A percentile compares a stretch with the other conserved stretches of the same genome.
phyloP scores from a whole-genome alignment of 345 rosid genomes.

The Citrus unshiu region DNA sequence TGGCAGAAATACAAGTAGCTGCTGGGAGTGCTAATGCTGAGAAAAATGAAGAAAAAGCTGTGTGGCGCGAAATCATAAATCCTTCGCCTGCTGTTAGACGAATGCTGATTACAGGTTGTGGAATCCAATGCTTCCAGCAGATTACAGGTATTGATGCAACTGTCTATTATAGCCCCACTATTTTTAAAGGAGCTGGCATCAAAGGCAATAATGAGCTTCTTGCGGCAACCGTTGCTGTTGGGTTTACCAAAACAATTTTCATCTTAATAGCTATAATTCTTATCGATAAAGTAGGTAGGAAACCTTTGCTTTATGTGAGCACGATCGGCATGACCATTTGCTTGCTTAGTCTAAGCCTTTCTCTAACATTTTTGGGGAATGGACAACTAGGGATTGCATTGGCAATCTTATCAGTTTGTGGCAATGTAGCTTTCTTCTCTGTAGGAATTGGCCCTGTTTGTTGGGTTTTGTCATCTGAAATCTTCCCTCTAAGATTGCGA shows the following conservation, averaged over 20 bases:
- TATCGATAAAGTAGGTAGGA: slow-evolving; percentile 58
- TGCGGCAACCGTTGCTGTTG: slow-evolving; percentile 69
- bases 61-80: slow-evolving; percentile 46
- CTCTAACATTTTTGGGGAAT: slow-evolving; percentile 32
- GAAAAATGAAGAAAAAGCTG: slow-evolving; percentile 32
- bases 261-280: slow-evolving; percentile 54
- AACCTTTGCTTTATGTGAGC: slow-evolving; percentile 59
- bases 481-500: slow-evolving; percentile 59
- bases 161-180: slow-evolving; percentile 69
- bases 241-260: slow-evolving; percentile 54
- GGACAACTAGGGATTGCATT: slow-evolving; percentile 34
- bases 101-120: slow-evolving; percentile 57
- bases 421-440: slow-evolving; percentile 64
- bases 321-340: slow-evolving; percentile 64
- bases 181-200: slow-evolving; percentile 52
- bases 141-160: slow-evolving; percentile 64
- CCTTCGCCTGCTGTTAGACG: slow-evolving; percentile 45
- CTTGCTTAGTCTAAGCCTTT: slow-evolving; percentile 40
- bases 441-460: slow-evolving; percentile 62
- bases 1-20: slow-evolving; percentile 48
- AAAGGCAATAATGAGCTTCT: slow-evolving; percentile 38
- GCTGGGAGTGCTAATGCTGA: slow-evolving; percentile 30
- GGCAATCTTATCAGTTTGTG: slow-evolving; percentile 43
- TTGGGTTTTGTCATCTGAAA: slow-evolving; percentile 62
- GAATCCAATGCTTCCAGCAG: slow-evolving; percentile 69